Evolutionary conservation across 2,329 filamentous ascomycete genomes (phyloP).

Genomic region (Pezicula neosporulosa): DNA sequence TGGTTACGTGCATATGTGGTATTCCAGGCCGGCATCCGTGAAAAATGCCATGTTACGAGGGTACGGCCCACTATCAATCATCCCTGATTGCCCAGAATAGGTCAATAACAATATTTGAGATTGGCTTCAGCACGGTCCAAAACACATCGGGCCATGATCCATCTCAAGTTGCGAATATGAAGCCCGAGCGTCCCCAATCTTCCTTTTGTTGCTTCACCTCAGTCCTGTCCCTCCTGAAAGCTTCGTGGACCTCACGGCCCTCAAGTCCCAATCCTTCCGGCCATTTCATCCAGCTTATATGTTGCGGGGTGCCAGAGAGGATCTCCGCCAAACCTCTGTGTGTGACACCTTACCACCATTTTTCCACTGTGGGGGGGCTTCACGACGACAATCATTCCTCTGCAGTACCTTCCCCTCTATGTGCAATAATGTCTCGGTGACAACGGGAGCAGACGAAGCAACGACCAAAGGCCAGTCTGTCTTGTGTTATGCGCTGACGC

Average conservation of each 20-base stretch:
- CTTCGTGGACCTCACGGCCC: not conserved
- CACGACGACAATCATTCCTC: too few species aligned
- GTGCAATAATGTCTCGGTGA: not conserved
- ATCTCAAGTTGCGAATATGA: not conserved
- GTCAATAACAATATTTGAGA: constrained; percentile 1
- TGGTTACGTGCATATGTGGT: too few species aligned
- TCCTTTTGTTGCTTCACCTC: not conserved
- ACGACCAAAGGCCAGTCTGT: not conserved
- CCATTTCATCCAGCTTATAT: too few species aligned
- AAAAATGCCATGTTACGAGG: too few species aligned
- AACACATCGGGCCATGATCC: not conserved
- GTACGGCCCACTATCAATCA: too few species aligned
- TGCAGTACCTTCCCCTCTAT: not conserved
- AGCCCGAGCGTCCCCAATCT: constrained; percentile 1
- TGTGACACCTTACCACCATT: too few species aligned
- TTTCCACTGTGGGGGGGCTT: too few species aligned
- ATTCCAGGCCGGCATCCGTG: too few species aligned
- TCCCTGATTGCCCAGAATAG: not conserved
- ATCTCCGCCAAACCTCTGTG: too few species aligned
- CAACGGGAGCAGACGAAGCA: not conserved
- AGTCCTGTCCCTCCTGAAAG: not conserved
- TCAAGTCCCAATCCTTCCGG: too few species aligned
- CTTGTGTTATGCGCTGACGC: not conserved
- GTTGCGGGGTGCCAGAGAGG: too few species aligned
- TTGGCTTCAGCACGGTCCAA: constrained; percentile 1